Evolutionary conservation across 2,329 filamentous ascomycete species (phyloP).

Genomic region (Scolecobasidium constrictum): DNA sequence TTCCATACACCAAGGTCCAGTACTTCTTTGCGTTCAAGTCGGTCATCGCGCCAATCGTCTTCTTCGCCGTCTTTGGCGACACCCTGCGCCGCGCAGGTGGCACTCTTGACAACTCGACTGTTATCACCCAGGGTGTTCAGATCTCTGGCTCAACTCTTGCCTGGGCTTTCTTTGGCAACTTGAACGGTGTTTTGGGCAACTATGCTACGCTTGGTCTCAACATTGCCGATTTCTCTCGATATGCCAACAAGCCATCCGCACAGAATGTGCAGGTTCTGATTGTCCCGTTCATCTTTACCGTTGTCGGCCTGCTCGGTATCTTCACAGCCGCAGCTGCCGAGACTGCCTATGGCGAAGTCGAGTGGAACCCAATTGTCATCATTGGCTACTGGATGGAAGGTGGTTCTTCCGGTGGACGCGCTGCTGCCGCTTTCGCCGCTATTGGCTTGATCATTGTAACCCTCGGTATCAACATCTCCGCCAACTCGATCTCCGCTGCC

Average conservation of each 20-base stretch:
- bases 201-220: slow-evolving; percentile 18
- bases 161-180: slow-evolving; percentile 18
- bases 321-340: slow-evolving; percentile 11
- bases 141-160: slow-evolving; percentile 17
- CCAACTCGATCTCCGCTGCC: slow-evolving; percentile 18
- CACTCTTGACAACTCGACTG: slow-evolving; percentile 16
- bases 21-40: slow-evolving; percentile 16
- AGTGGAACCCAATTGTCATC: slow-evolving; percentile 17
- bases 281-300: slow-evolving; percentile 19
- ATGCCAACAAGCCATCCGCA: slow-evolving; percentile 13
- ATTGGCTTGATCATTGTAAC: slow-evolving; percentile 18
- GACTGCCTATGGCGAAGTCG: slow-evolving; percentile 12
- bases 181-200: slow-evolving; percentile 19
- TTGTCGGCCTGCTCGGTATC: slow-evolving; percentile 15
- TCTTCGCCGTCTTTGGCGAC: slow-evolving; percentile 18
- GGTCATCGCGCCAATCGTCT: slow-evolving; percentile 18
- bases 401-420: slow-evolving; percentile 14
- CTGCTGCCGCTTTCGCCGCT: slow-evolving; percentile 18
- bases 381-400: slow-evolving; percentile 12
- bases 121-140: slow-evolving; percentile 16
- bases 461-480: slow-evolving; percentile 18
- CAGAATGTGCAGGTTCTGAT: slow-evolving; percentile 26
- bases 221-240: slow-evolving; percentile 14
- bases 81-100: slow-evolving; percentile 8
- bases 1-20: slow-evolving; percentile 14